Evolutionary conservation across 2,329 filamentous ascomycete species (phyloP).

Genomic region (Aureobasidium uvarum): DNA sequence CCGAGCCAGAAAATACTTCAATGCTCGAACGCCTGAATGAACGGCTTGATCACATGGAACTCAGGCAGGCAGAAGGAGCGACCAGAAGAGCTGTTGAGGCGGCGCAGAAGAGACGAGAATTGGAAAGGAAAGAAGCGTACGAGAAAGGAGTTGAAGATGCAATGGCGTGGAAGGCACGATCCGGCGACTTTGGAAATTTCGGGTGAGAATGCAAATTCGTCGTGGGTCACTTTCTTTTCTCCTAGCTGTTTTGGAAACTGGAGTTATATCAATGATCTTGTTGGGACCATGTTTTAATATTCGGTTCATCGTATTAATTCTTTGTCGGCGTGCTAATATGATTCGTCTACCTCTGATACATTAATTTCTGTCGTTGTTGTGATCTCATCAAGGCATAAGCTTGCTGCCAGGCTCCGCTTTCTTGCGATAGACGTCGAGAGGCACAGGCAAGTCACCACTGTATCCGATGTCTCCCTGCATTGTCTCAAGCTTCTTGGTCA

Average conservation of each 20-base stretch:
- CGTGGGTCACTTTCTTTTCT: not conserved
- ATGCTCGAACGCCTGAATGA: slow-evolving; percentile 9
- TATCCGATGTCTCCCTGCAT: slow-evolving; percentile 54
- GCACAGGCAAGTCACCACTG: slow-evolving; percentile 48
- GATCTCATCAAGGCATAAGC: slow-evolving; percentile 36
- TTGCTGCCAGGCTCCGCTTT: slow-evolving; percentile 40
- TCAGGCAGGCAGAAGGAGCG: slow-evolving; percentile 11
- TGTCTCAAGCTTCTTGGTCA: slow-evolving; percentile 50
- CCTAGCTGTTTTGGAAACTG: not conserved
- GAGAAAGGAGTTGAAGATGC: slow-evolving; percentile 11
- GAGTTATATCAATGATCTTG: not conserved
- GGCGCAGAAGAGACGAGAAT: slow-evolving; percentile 4
- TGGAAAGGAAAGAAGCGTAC: slow-evolving; percentile 15
- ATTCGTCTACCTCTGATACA: not conserved
- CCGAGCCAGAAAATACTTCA: not conserved
- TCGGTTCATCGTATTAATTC: not conserved
- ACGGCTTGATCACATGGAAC: not conserved
- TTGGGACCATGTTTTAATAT: not conserved
- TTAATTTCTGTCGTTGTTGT: not conserved
- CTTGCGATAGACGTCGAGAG: slow-evolving; percentile 42
- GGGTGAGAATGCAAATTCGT: not conserved
- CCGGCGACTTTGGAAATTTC: not conserved
- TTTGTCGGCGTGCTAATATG: not conserved
- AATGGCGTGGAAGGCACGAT: slow-evolving; percentile 9
- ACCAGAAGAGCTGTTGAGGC: slow-evolving; percentile 1